Evolutionary conservation across 129 eudicot species (phyloP).

Genomic region (Chrysanthemum lavandulifolium): DNA sequence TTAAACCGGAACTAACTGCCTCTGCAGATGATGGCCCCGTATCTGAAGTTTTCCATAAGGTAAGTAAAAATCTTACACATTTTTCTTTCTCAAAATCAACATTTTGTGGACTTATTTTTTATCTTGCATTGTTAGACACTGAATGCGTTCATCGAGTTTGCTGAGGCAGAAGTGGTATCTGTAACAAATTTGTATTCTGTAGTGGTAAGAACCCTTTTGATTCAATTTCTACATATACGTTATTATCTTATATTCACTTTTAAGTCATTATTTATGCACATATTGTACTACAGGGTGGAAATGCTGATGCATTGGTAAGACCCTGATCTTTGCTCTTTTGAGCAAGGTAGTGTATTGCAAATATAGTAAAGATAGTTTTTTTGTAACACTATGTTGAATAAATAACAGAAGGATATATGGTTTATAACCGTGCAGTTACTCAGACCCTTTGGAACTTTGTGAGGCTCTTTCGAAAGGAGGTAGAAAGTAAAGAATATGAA

Average conservation of each 20-base stretch:
- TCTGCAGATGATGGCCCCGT: slow-evolving; percentile 97
- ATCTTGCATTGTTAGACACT: slow-evolving; percentile 50
- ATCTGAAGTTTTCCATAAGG: slow-evolving; percentile 79
- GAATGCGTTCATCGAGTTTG: slow-evolving; percentile 58
- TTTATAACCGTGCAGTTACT: slow-evolving; percentile 58
- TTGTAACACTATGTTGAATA: not conserved
- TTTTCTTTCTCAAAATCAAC: not conserved
- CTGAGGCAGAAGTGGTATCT: slow-evolving; percentile 71
- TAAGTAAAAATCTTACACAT: slow-evolving; percentile 26
- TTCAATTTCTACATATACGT: slow-evolving; percentile 3
- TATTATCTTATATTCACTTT: slow-evolving; percentile 6
- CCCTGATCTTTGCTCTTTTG: slow-evolving; percentile 85
- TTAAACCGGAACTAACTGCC: slow-evolving; percentile 72
- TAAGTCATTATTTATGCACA: not conserved
- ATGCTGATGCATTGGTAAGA: slow-evolving; percentile 92
- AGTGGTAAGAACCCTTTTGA: slow-evolving; percentile 55
- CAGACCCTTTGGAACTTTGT: slow-evolving; percentile 86
- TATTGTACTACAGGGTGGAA: slow-evolving; percentile 68
- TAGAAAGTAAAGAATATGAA: slow-evolving; percentile 33
- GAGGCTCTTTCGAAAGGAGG: slow-evolving; percentile 72
- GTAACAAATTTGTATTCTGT: slow-evolving; percentile 65
- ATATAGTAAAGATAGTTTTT: not conserved
- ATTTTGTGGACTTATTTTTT: not conserved
- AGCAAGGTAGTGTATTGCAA: slow-evolving; percentile 65
- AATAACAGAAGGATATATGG: not conserved